Evolutionary conservation across 768 basidiomycete genomes (phyloP), one percentile per base, ranked within the genome.

Genomic region (Tulasnella sp.): DNA sequence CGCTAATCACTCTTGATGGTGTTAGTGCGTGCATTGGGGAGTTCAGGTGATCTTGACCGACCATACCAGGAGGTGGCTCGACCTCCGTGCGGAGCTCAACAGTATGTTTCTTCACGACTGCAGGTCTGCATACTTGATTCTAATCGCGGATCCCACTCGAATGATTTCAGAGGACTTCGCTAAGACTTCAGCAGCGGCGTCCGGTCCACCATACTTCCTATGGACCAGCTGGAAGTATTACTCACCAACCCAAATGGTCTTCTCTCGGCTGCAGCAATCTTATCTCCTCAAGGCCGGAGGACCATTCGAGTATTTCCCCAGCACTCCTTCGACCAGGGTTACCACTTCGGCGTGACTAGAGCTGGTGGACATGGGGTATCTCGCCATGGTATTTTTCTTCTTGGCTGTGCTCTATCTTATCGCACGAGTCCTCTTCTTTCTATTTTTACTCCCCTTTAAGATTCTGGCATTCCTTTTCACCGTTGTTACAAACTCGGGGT

Each of bases 41-140:
- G 90, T 87, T 6, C 85, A 88, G 75, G 92, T 85, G 8, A 90
- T 94, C 75, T 83, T 94, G 67, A 94, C 92, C 14, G 92, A 94
- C 75, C 83, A 86, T 69, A 91, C 90, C 5, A 82, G 83, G 77
- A 85, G 81, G 2, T 91, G 89, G 89, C 80, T 92, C 41, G 85
- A 87, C 62, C 77, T 92, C 74, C 86, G 90, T 35, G 79, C 80
- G 8, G 83, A 83, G 16, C 77, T 92, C n/a, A 80, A 82, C 76
- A 80, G 90, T 90, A 73, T 74, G 85, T 79, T 17, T 22, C n/a
- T 26, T 35, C 59, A 19, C 69, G 17, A 29, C 40, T 47, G 40
- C 17, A 62, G n/a, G 59, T 7, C 32, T 35, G 29, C 17, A 29
- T 7, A 41, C 22, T 52, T 1, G 40, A 34, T 41, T 34, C 69